Base-by-base conservation (phyloP, 2,329 filamentous ascomycete species). In the Neospermospora avenae region DNA sequence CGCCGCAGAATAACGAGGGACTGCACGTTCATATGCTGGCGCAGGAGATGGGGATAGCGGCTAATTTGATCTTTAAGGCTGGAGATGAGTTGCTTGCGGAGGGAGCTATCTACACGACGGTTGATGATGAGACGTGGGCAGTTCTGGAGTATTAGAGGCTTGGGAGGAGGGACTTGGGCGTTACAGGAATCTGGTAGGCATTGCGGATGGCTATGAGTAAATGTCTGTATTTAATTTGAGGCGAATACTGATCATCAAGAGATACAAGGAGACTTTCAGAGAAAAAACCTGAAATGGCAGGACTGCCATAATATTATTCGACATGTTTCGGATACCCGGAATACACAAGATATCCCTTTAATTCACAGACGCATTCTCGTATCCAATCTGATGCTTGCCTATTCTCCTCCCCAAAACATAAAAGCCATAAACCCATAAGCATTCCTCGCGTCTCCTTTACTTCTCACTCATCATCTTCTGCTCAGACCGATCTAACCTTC, bases 41-140 rank as follows among this genome's bases (percentile, higher is more conserved):
- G 11, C 79, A 80, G 51, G 80, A 82, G 60, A 79, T 88, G 18
- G 80, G 83, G 7, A 76, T 97, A 76, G 80, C 87, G 8, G 76
- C 86, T 31, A 80, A 80, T 25, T 90, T 96, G 48, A 89, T 95
- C 14, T 78, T 87, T 67, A 84, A 82, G 55, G 93, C 86, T n/a
- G 85, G 89, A 10, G 91, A 96, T 68, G 92, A 98, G 75, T 75
- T 99, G 70, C 75, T 91, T 45, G 80, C 80, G 2, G 77, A 84
- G 58, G 91, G 92, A 31, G 72, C 91, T 68, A 90, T 96, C 65
- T 99, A 91, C 77, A 91, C 91, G 28, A 99, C 96, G 10, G 83
- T 96, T 6, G 92, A 98, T 75, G 93, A 98, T 70, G 83, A 90
- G 75, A 98, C 93, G 0, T 98, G 90, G 88, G 91, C 91, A 45